Evolutionary conservation across 345 rosid genomes (phyloP), one percentile per base, ranked within the genome.

Genomic region (Syzygium grande): DNA sequence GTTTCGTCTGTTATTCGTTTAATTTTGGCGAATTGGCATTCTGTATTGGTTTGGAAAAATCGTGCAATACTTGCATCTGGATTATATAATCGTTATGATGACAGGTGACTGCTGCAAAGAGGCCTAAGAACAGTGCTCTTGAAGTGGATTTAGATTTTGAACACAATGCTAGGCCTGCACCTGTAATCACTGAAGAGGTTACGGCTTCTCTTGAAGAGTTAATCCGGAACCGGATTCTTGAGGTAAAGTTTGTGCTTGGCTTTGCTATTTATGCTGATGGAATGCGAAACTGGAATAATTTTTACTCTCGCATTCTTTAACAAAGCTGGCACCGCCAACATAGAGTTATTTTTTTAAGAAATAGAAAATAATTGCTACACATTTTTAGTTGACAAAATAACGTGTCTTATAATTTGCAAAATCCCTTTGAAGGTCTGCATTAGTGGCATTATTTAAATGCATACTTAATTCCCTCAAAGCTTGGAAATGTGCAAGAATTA

Each of bases 111-210:
- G 99, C 99, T 87, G 90, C 95, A 52, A 92, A 92, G 91, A 95
- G 99, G 93, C 99, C 98, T 34, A 94, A 90, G 92, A 96, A 96
- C 86, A 98, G 99, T 92, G 99, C 99, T 11, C 89, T 98, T 85
- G 99, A 98, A 91, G 99, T 94, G 89, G 99, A 95, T 93, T 91
- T 96, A 88, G 99, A 98, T 90, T 98, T 96, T 92, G 99, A 96
- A 92, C 98, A 95, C 93, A 98, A 98, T 87, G 95, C 91, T 43
- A 93, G 98, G 91, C 99, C 99, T 89, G 94, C 98, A 85, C 98
- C 98, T 80, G 97, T 95, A 79, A 96, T 98, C 89, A 96, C 99
- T 52, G 99, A 96, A 93, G 99, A 98, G 93, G 93, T 94, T 87
- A 94, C 98, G 51, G 94, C 95, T 85, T 92, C 98, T 84, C 94